phyloP scores from a whole-genome alignment of 257 asterid species.

The Eucommia ulmoides region DNA sequence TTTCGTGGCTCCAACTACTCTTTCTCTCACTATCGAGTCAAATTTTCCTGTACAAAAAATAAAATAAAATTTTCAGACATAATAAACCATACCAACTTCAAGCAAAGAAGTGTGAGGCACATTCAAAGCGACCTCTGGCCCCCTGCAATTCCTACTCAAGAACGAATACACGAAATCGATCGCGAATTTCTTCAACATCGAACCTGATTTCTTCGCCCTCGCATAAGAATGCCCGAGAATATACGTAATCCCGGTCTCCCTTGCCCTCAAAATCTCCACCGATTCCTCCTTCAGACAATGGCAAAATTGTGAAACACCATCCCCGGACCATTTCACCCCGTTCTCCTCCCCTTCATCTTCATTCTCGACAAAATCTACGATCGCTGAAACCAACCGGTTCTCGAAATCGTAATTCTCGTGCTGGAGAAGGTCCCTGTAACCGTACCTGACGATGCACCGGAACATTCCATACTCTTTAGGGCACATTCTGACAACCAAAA shows the following conservation, averaged over 20 bases:
- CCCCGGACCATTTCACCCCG: background rate
- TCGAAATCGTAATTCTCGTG: constrained; percentile 33
- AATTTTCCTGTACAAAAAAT: too few species aligned
- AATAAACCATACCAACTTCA: constrained; percentile 33
- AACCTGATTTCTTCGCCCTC: constrained; percentile 21
- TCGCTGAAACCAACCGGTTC: constrained; percentile 22
- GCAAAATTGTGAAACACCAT: constrained; percentile 2
- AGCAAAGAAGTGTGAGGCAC: constrained; percentile 24
- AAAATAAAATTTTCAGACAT: too few species aligned
- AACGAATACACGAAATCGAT: constrained; percentile 22
- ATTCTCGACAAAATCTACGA: constrained; percentile 23
- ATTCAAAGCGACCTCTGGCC: constrained; percentile 21
- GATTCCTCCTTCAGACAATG: constrained; percentile 15
- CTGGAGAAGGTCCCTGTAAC: constrained; percentile 30
- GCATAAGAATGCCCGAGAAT: constrained; percentile 29
- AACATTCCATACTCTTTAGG: constrained; percentile 35
- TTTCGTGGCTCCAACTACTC: too few species aligned
- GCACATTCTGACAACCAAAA: constrained; percentile 32
- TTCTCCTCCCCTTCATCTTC: constrained; percentile 5
- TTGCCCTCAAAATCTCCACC: constrained; percentile 17
- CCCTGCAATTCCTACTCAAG: constrained; percentile 27
- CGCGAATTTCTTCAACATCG: constrained; percentile 24
- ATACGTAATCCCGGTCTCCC: constrained; percentile 31
- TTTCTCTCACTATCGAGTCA: too few species aligned
- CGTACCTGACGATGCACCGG: constrained; percentile 46